phyloP scores from a whole-genome alignment of 1,284 basidiomycete species.

The Baeospora myosura region DNA sequence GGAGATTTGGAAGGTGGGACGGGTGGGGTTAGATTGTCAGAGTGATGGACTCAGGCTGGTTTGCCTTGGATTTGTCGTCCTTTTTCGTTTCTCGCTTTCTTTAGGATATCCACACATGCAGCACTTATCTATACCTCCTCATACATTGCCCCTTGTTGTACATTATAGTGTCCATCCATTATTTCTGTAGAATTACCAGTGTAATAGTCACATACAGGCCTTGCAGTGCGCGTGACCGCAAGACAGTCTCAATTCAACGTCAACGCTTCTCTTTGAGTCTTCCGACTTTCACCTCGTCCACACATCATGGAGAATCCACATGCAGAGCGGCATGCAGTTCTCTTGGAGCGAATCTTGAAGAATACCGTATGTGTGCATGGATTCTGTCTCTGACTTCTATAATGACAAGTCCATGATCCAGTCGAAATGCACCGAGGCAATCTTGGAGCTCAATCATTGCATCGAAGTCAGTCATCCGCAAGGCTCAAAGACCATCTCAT shows the following conservation, averaged over 20 bases:
- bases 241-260: no score
- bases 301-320: conserved; percentile 80
- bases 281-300: neutral
- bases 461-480: conserved; percentile 44
- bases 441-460: conserved; percentile 75
- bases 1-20: conserved; percentile 78
- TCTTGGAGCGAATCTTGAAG: conserved; percentile 85
- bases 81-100: no score
- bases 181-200: no score
- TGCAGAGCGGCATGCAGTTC: conserved; percentile 82
- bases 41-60: no score
- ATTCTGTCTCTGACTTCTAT: conserved; percentile 13
- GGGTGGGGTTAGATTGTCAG: conserved; percentile 81
- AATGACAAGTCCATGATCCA: conserved; percentile 20
- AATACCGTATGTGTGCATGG: conserved; percentile 58
- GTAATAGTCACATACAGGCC: no score
- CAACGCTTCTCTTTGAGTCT: neutral
- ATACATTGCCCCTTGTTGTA: no score
- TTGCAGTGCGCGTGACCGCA: no score
- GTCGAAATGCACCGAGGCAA: conserved; percentile 76
- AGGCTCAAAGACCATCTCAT: neutral
- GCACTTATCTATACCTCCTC: no score
- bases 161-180: no score
- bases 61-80: no score
- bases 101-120: no score